phyloP scores from a whole-genome alignment of 2,329 filamentous ascomycete genomes.

The Lachnellula suecica region DNA sequence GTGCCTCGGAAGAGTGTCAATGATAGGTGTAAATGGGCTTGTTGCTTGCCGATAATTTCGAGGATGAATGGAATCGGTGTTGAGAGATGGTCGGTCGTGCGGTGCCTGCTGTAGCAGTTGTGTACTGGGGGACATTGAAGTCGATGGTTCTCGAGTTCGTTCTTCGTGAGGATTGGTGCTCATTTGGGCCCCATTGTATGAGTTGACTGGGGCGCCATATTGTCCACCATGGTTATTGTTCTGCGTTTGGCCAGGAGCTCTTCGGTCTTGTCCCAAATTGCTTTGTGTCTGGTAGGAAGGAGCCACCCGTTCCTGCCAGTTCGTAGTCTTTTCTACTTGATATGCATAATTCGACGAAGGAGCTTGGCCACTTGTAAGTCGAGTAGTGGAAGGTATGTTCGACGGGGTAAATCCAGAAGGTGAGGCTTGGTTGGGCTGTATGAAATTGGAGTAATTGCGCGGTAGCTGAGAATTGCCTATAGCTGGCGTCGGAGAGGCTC shows the following conservation, averaged over 20 bases:
- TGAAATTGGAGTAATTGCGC: not conserved
- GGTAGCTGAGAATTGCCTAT: not conserved
- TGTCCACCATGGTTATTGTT: not conserved
- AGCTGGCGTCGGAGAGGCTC: not conserved
- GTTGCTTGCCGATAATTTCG: not conserved
- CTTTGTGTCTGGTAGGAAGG: not conserved
- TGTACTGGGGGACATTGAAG: constrained; percentile 12
- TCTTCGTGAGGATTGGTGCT: not conserved
- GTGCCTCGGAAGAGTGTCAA: constrained; percentile 25
- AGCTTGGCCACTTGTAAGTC: not conserved
- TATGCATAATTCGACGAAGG: not conserved
- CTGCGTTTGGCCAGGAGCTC: not conserved
- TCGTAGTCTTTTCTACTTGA: not conserved
- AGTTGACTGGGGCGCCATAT: not conserved
- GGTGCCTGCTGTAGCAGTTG: constrained; percentile 6
- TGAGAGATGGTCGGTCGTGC: not conserved
- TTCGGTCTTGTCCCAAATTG: not conserved
- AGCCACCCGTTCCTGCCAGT: not conserved
- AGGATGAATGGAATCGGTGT: not conserved
- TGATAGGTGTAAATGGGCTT: constrained; percentile 7
- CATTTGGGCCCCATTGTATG: not conserved
- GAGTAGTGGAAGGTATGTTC: not conserved
- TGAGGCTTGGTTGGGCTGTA: not conserved
- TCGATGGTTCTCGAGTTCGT: constrained; percentile 1
- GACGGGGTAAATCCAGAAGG: not conserved